Percentiles rank a stretch among this genome's conserved stretches.
Evolutionary conservation across 1,284 basidiomycete genomes (phyloP).

Genomic region (Chiua sp.): DNA sequence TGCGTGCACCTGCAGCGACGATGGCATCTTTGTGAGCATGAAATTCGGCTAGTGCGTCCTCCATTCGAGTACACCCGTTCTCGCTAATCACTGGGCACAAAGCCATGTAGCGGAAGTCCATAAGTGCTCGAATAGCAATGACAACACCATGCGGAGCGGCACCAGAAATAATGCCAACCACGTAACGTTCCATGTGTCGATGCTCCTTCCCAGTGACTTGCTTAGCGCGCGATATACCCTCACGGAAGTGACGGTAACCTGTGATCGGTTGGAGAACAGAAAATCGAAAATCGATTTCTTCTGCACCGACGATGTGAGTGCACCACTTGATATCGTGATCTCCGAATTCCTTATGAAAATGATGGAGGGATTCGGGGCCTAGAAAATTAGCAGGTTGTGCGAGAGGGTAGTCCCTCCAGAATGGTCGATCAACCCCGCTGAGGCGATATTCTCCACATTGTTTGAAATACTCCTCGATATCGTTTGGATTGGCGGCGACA

Average conservation of each 20-base stretch:
- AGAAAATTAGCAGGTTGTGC: constrained; percentile 4
- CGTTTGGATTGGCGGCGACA: neutral
- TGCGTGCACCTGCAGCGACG: no score
- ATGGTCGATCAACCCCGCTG: constrained; percentile 4
- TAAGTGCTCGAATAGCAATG: no score
- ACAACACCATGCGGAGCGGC: no score
- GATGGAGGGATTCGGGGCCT: constrained; percentile 1
- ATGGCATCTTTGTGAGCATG: no score
- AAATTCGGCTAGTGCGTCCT: no score
- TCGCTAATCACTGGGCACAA: no score
- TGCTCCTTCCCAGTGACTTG: constrained; percentile 7
- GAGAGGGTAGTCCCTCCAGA: constrained; percentile 5
- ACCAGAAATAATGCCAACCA: no score
- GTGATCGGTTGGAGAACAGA: neutral
- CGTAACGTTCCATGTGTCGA: no score
- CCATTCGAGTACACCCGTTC: no score
- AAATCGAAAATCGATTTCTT: no score
- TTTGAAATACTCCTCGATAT: constrained; percentile 7
- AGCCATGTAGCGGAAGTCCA: no score
- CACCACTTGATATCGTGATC: constrained; percentile 14
- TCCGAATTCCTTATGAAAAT: constrained; percentile 5
- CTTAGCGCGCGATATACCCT: neutral
- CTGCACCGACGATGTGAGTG: neutral
- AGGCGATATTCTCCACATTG: constrained; percentile 6
- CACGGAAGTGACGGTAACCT: constrained; percentile 4